Conservation (phyloP, 257 asterid genomes). For the Echium plantagineum region DNA sequence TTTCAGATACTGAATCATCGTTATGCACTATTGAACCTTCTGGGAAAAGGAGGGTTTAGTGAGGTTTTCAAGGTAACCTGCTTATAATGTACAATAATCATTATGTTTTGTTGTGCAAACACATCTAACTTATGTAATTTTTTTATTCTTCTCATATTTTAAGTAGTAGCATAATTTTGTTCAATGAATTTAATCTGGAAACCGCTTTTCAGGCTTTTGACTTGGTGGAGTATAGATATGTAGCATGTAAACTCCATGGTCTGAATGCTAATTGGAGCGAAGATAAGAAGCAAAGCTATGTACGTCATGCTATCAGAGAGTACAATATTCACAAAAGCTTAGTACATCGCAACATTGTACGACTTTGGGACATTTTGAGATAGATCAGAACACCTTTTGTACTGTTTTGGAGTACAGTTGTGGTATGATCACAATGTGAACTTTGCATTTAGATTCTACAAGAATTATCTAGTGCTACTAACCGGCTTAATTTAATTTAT, state of each 20-base stretch:
- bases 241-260: conserved; percentile 98
- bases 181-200: conserved; percentile 14
- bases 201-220: conserved; percentile 81
- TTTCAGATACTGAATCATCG: conserved; percentile 91
- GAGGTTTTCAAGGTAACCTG: conserved; percentile 85
- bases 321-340: conserved; percentile 91
- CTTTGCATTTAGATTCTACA: conserved; percentile 1
- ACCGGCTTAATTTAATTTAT: conserved; percentile 2
- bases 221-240: conserved; percentile 89
- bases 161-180: background rate
- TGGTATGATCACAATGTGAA: conserved; percentile 39
- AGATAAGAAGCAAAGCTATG: conserved; percentile 94
- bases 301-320: conserved; percentile 98
- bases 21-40: conserved; percentile 92
- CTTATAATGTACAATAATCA: conserved; percentile 1
- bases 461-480: background rate
- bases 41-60: conserved; percentile 97
- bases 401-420: conserved; percentile 93
- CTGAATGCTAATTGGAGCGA: conserved; percentile 98
- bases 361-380: conserved; percentile 97
- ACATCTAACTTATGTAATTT: background rate
- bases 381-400: conserved; percentile 94
- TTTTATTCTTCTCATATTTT: background rate
- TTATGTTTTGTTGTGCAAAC: conserved; percentile 8
- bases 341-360: conserved; percentile 91